Percentiles rank a stretch among this genome's conserved stretches.
Conservation (phyloP, 768 basidiomycete genomes). For the Leccinellum rugosiceps region DNA sequence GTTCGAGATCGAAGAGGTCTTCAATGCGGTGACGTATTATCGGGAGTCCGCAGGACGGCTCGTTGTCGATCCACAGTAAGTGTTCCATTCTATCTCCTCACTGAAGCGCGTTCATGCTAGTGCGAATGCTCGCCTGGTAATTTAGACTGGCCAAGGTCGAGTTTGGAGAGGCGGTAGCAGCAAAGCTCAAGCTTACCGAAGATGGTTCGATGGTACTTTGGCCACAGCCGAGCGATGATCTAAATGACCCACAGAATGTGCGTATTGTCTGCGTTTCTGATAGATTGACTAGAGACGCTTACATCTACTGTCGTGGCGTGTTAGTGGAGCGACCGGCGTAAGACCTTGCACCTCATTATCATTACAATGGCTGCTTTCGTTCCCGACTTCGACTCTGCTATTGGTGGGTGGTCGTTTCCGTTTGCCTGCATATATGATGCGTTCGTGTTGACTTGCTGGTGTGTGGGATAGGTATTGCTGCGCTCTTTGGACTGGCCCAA, state of each 20-base stretch:
- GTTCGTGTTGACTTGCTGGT: neutral
- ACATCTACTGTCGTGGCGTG: neutral
- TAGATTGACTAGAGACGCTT: neutral
- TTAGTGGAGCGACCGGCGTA: slow-evolving; percentile 45
- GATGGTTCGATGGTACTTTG: slow-evolving; percentile 50
- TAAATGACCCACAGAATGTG: slow-evolving; percentile 54
- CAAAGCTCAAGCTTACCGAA: slow-evolving; percentile 42
- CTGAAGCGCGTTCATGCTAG: neutral
- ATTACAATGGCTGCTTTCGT: slow-evolving; percentile 51
- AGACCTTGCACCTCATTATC: slow-evolving; percentile 45
- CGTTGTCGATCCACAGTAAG: slow-evolving; percentile 60
- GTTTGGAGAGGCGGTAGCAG: slow-evolving; percentile 47
- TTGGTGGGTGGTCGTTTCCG: slow-evolving; percentile 33
- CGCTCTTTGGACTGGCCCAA: slow-evolving; percentile 44
- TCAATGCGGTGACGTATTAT: slow-evolving; percentile 44
- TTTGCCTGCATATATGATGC: neutral
- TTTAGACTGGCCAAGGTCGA: slow-evolving; percentile 45
- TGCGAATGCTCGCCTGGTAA: neutral
- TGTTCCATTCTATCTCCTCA: neutral
- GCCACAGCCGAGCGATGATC: slow-evolving; percentile 51
- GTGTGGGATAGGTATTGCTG: slow-evolving; percentile 41
- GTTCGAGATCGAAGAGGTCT: neutral
- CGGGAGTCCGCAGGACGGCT: slow-evolving; percentile 56
- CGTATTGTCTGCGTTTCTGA: slow-evolving; percentile 7
- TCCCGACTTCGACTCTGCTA: slow-evolving; percentile 53